phyloP scores from a whole-genome alignment of 2,329 filamentous ascomycete species.

The Furcasterigmium furcatum region DNA sequence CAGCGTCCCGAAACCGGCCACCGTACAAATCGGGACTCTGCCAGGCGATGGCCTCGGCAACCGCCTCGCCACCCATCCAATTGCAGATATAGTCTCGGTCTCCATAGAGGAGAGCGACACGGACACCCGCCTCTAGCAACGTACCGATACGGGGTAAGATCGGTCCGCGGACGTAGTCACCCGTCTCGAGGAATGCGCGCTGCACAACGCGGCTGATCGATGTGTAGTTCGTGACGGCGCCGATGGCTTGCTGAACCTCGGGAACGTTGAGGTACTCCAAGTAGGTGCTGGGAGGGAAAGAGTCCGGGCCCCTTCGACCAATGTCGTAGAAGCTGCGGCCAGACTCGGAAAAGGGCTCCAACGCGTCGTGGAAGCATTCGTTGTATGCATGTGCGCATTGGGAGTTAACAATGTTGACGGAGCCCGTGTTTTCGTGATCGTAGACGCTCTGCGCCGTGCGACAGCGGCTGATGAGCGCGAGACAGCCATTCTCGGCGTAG shows the following conservation, averaged over 20 bases:
- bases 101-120: conserved; percentile 69
- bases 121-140: conserved; percentile 60
- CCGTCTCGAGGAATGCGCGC: conserved; percentile 43
- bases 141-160: conserved; percentile 56
- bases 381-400: conserved; percentile 8
- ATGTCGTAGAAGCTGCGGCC: conserved; percentile 60
- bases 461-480: conserved; percentile 11
- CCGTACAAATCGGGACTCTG: conserved; percentile 43
- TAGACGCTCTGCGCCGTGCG: conserved; percentile 9
- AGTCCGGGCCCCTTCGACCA: conserved; percentile 49
- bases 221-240: conserved; percentile 57
- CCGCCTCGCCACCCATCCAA: conserved; percentile 72
- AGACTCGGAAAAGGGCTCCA: conserved; percentile 52
- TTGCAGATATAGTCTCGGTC: conserved; percentile 64
- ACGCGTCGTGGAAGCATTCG: conserved; percentile 50
- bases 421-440: conserved; percentile 10
- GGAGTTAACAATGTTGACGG: conserved; percentile 6
- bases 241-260: conserved; percentile 50
- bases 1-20: conserved; percentile 58
- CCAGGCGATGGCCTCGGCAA: conserved; percentile 60
- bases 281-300: conserved; percentile 62
- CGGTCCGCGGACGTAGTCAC: conserved; percentile 62
- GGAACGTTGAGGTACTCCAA: conserved; percentile 62
- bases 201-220: conserved; percentile 42
- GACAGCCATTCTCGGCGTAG: conserved; percentile 9